Evolutionary conservation across 179 eudicot species (phyloP), one percentile per base, ranked within the genome.

Genomic region (Vitellaria paradoxa): DNA sequence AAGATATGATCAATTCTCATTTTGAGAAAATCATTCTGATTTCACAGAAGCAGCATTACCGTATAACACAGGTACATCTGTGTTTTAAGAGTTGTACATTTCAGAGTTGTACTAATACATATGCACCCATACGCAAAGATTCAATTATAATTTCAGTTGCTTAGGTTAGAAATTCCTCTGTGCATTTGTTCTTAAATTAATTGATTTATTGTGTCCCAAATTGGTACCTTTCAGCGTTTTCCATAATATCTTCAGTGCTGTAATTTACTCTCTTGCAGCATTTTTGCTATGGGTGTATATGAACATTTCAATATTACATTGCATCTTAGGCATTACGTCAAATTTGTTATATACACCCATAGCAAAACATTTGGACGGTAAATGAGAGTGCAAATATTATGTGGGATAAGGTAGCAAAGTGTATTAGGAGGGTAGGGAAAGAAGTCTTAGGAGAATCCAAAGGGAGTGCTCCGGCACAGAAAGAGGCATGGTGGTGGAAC

Each of bases 1-100:
- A 96, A 76, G 98, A 94, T 78, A 88, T 93, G 66, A 88, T 96
- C 42, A 92, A 91, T 79, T 90, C 92, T 72, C 98, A 95, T 83
- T 92, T 96, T 86, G 97, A 92, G 80, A 92, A 94, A 86, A 92
- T 96, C 70, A 91, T 91, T 61, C 70, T 69, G 79, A 88, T 94
- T 80, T 91, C 86, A 57, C 87, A 86, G 77, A 92, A 87, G 79
- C 81, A 83, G 76, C 84, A 80, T 85, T 81, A 72, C 49, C 85
- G 77, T 30, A 92, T 80, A 83, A 88, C 79, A 76, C 92, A 91
- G 97, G 99, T 93, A 80, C 57, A 53, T 56, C 9, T 76, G 45
- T 76, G 30, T 50, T 68, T 66, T 42, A 11, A 52, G 15, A 66
- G 15, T 18, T 76, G 30, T 12, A 13, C 64, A 30, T 30, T 30